Base-by-base conservation (phyloP, 495 filamentous ascomycete species). In the Cercophora scortea region DNA sequence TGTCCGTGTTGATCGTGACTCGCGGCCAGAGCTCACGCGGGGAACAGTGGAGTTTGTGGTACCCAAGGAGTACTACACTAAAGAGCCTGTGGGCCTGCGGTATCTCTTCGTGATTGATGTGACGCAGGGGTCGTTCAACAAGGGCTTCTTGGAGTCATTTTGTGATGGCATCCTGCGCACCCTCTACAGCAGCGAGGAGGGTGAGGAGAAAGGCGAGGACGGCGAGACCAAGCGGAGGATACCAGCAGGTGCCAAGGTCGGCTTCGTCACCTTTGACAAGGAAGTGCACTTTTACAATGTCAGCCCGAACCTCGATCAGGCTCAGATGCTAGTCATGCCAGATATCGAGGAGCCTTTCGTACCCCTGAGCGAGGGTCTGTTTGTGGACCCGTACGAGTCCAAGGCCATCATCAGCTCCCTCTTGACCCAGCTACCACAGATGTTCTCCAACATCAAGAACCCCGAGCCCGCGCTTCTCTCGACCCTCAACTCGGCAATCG, bases 321-420 rank as follows among this genome's bases (percentile, higher is more conserved):
- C 93, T 6, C 93, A 99, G 61, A 96, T 97, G 92, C 82, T 97
- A 75, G 90, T 97, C 15, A 95, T 97, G 90, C 88, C 93, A 9
- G 93, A 99, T 63, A 80, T 99, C 50, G 90, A 99, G 57, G 93
- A 99, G 57, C 92, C 93, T 0, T 99, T 99, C 65, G 85, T 96
- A 8, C 93, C 94, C 42, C 73, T 97, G 13, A 89, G 86, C 56
- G 87, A 95, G 45, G 91, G 91, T 9, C 74, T 97, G 4, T 96
- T 99, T 68, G 92, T 96, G 4, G 93, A 99, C 66, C 91, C 94
- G 9, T 87, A 95, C 61, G 88, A 95, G 66, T 93, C 90, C 19
- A 90, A 87, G 82, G 75, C 83, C 4, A 82, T 94, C 48, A 95
- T 99, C 58, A 88, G 83, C 16, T 84, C 86, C 25, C 78, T 99